A percentile compares a stretch with the other conserved stretches of the same genome.
Evolutionary conservation across 257 asterid genomes (phyloP).

Genomic region (Gardenia jasminoides): DNA sequence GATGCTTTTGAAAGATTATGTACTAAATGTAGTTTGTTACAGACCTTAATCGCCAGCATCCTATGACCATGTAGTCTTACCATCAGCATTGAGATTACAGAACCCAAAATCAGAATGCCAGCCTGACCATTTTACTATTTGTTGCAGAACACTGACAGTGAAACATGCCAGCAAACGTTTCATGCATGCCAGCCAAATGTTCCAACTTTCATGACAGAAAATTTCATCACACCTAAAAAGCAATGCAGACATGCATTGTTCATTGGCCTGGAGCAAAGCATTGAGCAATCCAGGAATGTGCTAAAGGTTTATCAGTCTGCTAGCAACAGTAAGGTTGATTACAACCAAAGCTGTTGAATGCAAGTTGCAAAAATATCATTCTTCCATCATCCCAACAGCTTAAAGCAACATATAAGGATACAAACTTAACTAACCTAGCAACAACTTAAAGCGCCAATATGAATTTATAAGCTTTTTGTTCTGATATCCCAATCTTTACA

Average conservation of each 20-base stretch:
- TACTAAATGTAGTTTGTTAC: neutral
- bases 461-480: slow-evolving; percentile 15
- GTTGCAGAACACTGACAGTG: neutral
- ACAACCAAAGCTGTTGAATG: neutral
- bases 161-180: neutral
- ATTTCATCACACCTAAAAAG: neutral
- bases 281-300: neutral
- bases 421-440: slow-evolving; percentile 18
- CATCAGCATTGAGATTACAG: neutral
- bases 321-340: neutral
- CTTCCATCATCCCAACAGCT: slow-evolving; percentile 16
- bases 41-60: neutral
- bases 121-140: neutral
- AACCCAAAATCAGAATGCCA: neutral
- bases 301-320: neutral
- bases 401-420: slow-evolving; percentile 18
- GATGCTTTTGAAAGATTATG: neutral
- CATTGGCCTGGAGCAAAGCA: neutral
- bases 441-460: slow-evolving; percentile 19
- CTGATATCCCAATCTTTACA: slow-evolving; percentile 25
- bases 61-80: neutral
- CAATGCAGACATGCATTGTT: neutral
- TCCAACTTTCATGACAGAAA: neutral
- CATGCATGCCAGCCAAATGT: neutral
- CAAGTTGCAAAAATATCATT: slow-evolving; percentile 14